Evolutionary conservation across 139 green algal genomes (phyloP).

Genomic region (Ulvella scutata): DNA sequence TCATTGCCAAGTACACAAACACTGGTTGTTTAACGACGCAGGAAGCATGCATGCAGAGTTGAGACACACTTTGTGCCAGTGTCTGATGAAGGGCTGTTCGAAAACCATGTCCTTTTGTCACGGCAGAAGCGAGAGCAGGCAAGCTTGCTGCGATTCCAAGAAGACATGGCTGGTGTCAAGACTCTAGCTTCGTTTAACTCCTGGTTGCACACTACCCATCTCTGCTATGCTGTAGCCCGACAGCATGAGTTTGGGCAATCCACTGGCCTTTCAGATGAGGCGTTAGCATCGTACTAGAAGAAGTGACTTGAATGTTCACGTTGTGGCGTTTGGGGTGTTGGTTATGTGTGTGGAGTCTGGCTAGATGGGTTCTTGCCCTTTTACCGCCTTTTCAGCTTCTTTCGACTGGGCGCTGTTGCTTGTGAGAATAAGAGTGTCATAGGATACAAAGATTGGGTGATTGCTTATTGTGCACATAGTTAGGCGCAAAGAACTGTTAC

Average conservation of each 20-base stretch:
- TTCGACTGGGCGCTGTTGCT: too few relatives aligned
- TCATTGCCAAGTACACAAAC: background rate
- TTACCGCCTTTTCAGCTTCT: too few relatives aligned
- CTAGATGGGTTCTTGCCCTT: too few relatives aligned
- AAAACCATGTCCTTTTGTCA: slow-evolving; percentile 20
- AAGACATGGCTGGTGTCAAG: slow-evolving; percentile 12
- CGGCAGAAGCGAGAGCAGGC: slow-evolving; percentile 5
- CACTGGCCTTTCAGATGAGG: background rate
- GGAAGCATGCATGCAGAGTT: slow-evolving; percentile 1
- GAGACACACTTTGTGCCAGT: slow-evolving; percentile 17
- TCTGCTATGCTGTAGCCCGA: slow-evolving; percentile 53
- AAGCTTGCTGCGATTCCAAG: slow-evolving; percentile 26
- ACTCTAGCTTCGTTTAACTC: slow-evolving; percentile 32
- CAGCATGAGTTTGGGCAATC: slow-evolving; percentile 36
- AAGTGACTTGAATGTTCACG: background rate
- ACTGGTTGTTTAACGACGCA: background rate
- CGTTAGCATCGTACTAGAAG: background rate
- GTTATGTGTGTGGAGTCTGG: too few relatives aligned
- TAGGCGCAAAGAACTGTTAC: too few relatives aligned
- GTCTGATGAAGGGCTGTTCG: slow-evolving; percentile 39
- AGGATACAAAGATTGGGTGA: too few relatives aligned
- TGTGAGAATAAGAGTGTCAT: too few relatives aligned
- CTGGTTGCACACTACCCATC: slow-evolving; percentile 53
- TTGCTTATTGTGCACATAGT: too few relatives aligned
- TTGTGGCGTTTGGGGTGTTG: too few relatives aligned